Percentiles rank a stretch among this genome's conserved stretches.
These are phyloP conservation scores for Stygiomarasmius scandens DNA, from an alignment of 1,284 basidiomycete species.

Conservation along the genomic window DNA sequence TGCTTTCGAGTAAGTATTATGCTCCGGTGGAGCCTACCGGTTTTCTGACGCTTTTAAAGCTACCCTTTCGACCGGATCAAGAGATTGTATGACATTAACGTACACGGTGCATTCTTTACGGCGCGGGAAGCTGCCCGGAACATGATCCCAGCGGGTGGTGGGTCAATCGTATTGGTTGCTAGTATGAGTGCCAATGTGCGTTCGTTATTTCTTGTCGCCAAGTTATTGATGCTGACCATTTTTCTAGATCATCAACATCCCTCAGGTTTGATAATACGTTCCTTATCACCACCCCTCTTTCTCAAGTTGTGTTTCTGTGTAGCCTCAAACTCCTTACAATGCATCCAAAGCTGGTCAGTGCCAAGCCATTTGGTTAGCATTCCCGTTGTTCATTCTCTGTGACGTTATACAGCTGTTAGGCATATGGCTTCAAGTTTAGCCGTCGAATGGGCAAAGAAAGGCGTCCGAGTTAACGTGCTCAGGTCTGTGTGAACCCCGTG, in stretches of 20 bases:
- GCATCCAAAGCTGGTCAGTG: constrained; percentile 83
- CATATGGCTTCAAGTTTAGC: constrained; percentile 88
- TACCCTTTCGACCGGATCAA: constrained; percentile 86
- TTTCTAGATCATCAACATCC: constrained; percentile 80
- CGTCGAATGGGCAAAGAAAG: constrained; percentile 88
- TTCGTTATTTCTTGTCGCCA: constrained; percentile 16
- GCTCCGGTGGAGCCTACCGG: neutral
- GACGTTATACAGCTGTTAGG: constrained; percentile 62
- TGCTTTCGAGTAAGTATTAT: constrained; percentile 71
- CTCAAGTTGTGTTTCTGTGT: constrained; percentile 19
- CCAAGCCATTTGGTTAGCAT: no score
- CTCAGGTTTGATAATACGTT: constrained; percentile 51
- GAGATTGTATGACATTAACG: constrained; percentile 89
- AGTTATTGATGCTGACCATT: constrained; percentile 18
- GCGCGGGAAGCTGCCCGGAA: constrained; percentile 88
- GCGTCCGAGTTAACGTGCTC: constrained; percentile 81
- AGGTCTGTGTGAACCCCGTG: constrained; percentile 45
- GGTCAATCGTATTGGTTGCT: constrained; percentile 86
- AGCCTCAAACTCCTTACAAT: constrained; percentile 96
- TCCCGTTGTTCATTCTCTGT: neutral
- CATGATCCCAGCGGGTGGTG: constrained; percentile 78
- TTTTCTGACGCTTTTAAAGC: constrained; percentile 37
- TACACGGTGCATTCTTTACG: constrained; percentile 92
- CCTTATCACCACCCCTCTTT: constrained; percentile 1
- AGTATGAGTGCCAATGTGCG: constrained; percentile 90